These are phyloP conservation scores for Phialophora tarda DNA, from an alignment of 2,329 filamentous ascomycete species.

Conservation along the genomic window DNA sequence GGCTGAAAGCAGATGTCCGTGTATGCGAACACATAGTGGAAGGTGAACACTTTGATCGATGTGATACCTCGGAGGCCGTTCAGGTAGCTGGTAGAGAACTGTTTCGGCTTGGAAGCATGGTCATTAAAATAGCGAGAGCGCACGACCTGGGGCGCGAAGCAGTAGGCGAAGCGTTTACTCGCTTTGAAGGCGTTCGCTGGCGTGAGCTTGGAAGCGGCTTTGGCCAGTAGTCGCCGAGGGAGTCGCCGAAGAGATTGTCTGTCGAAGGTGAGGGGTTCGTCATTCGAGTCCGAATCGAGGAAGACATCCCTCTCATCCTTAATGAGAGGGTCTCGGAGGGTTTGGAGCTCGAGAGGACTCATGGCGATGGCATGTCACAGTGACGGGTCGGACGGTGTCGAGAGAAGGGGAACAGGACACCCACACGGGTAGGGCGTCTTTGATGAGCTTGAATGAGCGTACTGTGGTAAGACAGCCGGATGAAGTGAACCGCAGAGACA, in stretches of 20 bases:
- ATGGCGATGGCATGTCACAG: conserved; percentile 18
- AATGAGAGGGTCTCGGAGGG: conserved; percentile 16
- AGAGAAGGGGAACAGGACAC: not conserved
- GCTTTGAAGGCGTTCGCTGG: conserved; percentile 32
- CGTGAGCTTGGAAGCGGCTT: conserved; percentile 23
- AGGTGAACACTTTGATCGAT: conserved; percentile 54
- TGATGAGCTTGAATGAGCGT: not conserved
- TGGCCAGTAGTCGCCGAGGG: conserved; percentile 23
- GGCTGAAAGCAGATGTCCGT: conserved; percentile 51
- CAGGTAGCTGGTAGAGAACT: conserved; percentile 38
- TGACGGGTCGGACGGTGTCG: not conserved
- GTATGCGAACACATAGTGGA: conserved; percentile 50
- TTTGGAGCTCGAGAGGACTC: conserved; percentile 14
- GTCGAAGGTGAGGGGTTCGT: not conserved
- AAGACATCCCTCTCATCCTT: conserved; percentile 25
- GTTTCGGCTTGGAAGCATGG: conserved; percentile 31
- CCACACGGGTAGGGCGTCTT: not conserved
- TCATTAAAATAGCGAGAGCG: conserved; percentile 36
- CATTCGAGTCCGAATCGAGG: conserved; percentile 14
- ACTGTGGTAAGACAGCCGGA: not conserved
- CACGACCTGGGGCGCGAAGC: conserved; percentile 34
- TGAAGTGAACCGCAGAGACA: conserved; percentile 8
- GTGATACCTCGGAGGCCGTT: conserved; percentile 53
- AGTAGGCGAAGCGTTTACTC: conserved; percentile 36
- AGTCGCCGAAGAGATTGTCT: conserved; percentile 21